A percentile compares a stretch with the other conserved stretches of the same genome.
Conservation (phyloP, 139 green algal genomes). For the Volvox africanus region DNA sequence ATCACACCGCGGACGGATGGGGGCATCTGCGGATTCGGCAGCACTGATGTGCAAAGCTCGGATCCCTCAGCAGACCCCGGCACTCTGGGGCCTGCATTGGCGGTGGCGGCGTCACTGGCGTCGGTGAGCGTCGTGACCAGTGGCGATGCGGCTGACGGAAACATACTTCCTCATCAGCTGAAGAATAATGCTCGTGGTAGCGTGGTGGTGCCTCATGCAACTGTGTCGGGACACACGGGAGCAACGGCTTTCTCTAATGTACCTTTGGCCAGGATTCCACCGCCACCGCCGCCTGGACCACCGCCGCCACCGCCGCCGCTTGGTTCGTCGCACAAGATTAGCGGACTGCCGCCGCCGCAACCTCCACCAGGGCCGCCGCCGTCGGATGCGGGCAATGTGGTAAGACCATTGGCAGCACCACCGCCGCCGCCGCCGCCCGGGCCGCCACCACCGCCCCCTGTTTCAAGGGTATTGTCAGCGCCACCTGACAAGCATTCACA, state of each 20-base stretch:
- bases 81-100: background rate
- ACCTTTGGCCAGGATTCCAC: background rate
- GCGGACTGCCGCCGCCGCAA: background rate
- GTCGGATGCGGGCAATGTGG: background rate
- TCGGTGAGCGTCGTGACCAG: background rate
- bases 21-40: background rate
- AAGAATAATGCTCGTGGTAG: background rate
- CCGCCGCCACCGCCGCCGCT: constrained; percentile 3
- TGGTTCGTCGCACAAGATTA: background rate
- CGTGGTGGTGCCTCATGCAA: background rate
- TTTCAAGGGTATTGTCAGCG: background rate
- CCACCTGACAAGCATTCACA: background rate
- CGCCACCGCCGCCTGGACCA: constrained; percentile 9
- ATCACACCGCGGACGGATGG: background rate
- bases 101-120: background rate
- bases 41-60: background rate
- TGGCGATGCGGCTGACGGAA: background rate
- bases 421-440: constrained; percentile 36
- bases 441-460: constrained; percentile 22
- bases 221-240: background rate
- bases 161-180: no score
- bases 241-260: background rate
- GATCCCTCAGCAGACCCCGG: background rate
- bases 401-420: background rate
- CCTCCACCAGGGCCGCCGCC: background rate